These are phyloP conservation scores for Yamadazyma taylorii DNA, from an alignment of 1,139 yeast genomes.

Conservation along the genomic window DNA sequence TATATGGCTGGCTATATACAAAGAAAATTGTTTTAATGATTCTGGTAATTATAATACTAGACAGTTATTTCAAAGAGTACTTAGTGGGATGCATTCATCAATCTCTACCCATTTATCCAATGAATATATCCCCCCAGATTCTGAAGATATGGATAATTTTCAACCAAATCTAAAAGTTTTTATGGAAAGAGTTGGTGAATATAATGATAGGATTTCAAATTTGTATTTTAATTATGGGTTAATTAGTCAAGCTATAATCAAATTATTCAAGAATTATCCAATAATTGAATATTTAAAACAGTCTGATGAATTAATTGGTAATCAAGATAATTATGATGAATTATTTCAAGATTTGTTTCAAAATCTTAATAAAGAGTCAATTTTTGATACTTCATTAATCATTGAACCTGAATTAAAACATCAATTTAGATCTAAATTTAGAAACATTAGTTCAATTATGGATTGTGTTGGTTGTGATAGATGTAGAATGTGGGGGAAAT, in stretches of 20 bases:
- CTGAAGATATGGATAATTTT: conserved; percentile 77
- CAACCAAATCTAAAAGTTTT: conserved; percentile 80
- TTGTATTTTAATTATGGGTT: conserved; percentile 91
- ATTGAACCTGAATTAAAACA: conserved; percentile 62
- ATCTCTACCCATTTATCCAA: conserved; percentile 91
- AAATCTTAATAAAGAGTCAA: conserved; percentile 27
- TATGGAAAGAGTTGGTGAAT: conserved; percentile 86
- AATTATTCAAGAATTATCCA: conserved; percentile 37
- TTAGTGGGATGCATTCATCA: conserved; percentile 95
- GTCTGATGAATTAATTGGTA: conserved; percentile 15
- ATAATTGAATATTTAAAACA: conserved; percentile 15
- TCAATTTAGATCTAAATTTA: conserved; percentile 82
- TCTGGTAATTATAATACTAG: conserved; percentile 67
- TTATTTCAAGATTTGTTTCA: conserved; percentile 14
- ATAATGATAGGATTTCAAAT: conserved; percentile 86
- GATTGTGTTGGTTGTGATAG: conserved; percentile 98
- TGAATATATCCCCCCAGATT: conserved; percentile 72
- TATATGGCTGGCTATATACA: conserved; percentile 91
- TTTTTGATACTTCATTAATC: conserved; percentile 48
- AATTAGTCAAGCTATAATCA: conserved; percentile 77
- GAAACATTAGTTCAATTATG: conserved; percentile 90
- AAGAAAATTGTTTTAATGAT: conserved; percentile 74
- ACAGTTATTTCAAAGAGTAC: conserved; percentile 79
- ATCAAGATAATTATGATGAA: conserved; percentile 44
- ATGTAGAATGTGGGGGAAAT: conserved; percentile 96